A percentile compares a stretch with the other conserved stretches of the same genome.
Evolutionary conservation across 2,329 filamentous ascomycete genomes (phyloP).

Genomic region (Fusarium chaquense): DNA sequence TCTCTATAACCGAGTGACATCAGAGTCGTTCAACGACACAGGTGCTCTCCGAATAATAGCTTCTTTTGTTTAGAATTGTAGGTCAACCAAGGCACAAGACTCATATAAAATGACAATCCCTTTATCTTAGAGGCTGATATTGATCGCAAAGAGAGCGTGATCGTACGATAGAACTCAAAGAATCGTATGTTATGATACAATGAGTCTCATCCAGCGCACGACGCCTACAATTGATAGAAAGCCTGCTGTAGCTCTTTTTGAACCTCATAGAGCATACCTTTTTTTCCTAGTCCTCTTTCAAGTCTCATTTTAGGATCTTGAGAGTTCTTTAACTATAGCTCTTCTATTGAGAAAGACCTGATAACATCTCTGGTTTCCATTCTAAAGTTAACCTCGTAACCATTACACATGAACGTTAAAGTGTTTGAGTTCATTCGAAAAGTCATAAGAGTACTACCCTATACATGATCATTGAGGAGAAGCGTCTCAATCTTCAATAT

Average conservation of each 20-base stretch:
- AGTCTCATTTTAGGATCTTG: accelerated
- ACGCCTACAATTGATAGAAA: accelerated
- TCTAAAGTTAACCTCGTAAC: not conserved
- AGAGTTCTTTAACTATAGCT: accelerated
- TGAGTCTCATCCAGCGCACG: not conserved
- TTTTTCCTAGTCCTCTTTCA: accelerated
- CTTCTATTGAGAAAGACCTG: not conserved
- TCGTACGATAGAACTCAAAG: slow-evolving; percentile 8
- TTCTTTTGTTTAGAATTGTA: not conserved
- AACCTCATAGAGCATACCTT: accelerated
- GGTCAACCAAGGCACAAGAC: not conserved
- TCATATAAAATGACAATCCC: not conserved
- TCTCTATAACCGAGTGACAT: not conserved
- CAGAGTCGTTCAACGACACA: not conserved
- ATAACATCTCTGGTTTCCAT: too few relatives aligned
- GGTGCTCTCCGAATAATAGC: not conserved
- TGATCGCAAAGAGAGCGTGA: accelerated
- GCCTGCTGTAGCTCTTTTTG: too few relatives aligned
- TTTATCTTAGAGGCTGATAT: not conserved
- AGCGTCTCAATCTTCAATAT: not conserved
- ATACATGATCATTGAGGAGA: not conserved
- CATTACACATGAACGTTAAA: not conserved
- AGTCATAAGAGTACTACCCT: not conserved
- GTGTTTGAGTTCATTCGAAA: accelerated
- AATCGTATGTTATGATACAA: slow-evolving; percentile 12